Conservation (phyloP, 495 filamentous ascomycete species). For the Echria macrotheca region DNA sequence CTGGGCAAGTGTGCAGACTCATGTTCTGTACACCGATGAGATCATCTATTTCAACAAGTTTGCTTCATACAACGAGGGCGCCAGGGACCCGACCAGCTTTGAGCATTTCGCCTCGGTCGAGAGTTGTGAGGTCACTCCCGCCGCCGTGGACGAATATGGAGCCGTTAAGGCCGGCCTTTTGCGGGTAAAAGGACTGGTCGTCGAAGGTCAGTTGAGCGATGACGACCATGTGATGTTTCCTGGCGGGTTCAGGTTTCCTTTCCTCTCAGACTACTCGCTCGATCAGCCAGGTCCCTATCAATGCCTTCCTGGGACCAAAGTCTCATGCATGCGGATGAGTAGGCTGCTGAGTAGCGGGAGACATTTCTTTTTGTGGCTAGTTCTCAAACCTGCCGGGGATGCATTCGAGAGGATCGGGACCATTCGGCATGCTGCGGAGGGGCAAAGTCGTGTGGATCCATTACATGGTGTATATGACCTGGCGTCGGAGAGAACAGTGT, state of each 20-base stretch:
- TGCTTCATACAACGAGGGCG: not conserved
- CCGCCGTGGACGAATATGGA: not conserved
- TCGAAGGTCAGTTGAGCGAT: not conserved
- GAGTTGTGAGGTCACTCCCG: not conserved
- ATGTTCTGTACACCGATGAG: not conserved
- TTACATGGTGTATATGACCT: not conserved
- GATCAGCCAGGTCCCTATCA: not conserved
- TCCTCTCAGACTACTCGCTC: not conserved
- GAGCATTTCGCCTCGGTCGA: not conserved
- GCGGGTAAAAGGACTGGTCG: not conserved
- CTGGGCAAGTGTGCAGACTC: not conserved
- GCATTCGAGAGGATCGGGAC: slow-evolving; percentile 1
- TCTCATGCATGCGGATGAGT: not conserved
- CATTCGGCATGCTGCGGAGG: not conserved
- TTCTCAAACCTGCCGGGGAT: not conserved
- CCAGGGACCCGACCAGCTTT: not conserved
- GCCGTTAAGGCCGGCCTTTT: not conserved
- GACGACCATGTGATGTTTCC: not conserved
- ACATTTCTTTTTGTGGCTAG: not conserved
- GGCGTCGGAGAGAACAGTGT: not conserved
- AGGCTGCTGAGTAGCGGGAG: not conserved
- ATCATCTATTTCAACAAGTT: not conserved
- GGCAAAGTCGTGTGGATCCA: not conserved
- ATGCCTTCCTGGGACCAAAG: not conserved
- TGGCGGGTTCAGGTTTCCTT: not conserved